A percentile compares a stretch with the other conserved stretches of the same genome.
Evolutionary conservation across 345 rosid genomes (phyloP).

Genomic region (Carallia brachiata): DNA sequence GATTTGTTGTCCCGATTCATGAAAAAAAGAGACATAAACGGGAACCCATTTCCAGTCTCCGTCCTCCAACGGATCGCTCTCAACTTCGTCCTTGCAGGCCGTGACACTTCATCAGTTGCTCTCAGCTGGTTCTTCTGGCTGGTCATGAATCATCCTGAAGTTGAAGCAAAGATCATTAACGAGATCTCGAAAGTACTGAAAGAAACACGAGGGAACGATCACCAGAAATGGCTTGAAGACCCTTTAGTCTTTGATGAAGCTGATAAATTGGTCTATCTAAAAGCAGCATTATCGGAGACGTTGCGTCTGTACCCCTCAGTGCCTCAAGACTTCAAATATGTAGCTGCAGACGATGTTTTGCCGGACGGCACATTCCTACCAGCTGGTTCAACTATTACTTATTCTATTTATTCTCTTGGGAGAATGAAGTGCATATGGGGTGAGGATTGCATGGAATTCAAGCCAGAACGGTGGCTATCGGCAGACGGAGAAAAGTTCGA

Average conservation of each 20-base stretch:
- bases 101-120: slow-evolving; percentile 92
- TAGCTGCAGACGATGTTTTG: slow-evolving; percentile 61
- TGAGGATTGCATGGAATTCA: slow-evolving; percentile 73
- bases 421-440: slow-evolving; percentile 94
- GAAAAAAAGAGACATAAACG: slow-evolving; percentile 67
- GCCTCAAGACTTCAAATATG: slow-evolving; percentile 83
- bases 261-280: slow-evolving; percentile 64
- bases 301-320: slow-evolving; percentile 90
- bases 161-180: slow-evolving; percentile 59
- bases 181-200: slow-evolving; percentile 59
- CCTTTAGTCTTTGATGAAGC: slow-evolving; percentile 82
- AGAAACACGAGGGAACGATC: slow-evolving; percentile 64
- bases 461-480: slow-evolving; percentile 82
- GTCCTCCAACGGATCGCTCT: slow-evolving; percentile 86
- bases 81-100: slow-evolving; percentile 87
- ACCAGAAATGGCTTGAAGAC: slow-evolving; percentile 57
- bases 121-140: slow-evolving; percentile 97
- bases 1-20: slow-evolving; percentile 80
- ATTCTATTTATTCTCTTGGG: slow-evolving; percentile 83
- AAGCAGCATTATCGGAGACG: slow-evolving; percentile 87
- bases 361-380: slow-evolving; percentile 81
- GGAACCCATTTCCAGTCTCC: slow-evolving; percentile 47
- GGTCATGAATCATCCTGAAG: slow-evolving; percentile 59
- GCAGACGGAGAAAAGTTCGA: slow-evolving; percentile 53
- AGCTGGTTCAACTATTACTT: slow-evolving; percentile 79